Evolutionary conservation across 257 asterid genomes (phyloP).

Genomic region (Fraxinus excelsior): DNA sequence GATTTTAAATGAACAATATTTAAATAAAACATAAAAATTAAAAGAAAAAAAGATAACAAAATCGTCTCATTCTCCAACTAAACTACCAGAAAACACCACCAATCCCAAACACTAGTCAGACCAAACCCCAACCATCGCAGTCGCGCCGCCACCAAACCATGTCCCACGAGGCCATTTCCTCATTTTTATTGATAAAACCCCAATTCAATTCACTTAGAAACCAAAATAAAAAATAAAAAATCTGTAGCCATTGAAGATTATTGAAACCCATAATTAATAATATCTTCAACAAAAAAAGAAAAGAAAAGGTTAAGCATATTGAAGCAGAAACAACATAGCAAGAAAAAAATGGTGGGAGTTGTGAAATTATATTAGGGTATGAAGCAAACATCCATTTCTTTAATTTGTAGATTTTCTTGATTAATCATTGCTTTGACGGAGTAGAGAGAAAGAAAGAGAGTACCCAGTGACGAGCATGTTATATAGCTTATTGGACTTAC

Average conservation of each 20-base stretch:
- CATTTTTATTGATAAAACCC: neutral
- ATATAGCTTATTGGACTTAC: too few relatives aligned
- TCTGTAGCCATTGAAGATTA: neutral
- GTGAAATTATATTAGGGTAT: constrained; percentile 41
- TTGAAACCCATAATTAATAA: constrained; percentile 19
- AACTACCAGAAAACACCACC: too few relatives aligned
- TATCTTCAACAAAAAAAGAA: neutral
- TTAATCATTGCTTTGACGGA: constrained; percentile 24
- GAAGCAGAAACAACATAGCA: too few relatives aligned
- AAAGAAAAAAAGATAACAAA: too few relatives aligned
- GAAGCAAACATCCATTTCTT: constrained; percentile 45
- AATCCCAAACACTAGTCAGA: too few relatives aligned
- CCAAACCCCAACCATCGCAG: too few relatives aligned
- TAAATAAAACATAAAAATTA: too few relatives aligned
- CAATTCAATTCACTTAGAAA: constrained; percentile 7
- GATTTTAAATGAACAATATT: too few relatives aligned
- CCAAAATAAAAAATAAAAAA: constrained; percentile 4
- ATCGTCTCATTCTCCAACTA: too few relatives aligned
- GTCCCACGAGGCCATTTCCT: neutral
- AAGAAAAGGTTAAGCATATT: constrained; percentile 27
- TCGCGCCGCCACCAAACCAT: too few relatives aligned
- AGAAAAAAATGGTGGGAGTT: constrained; percentile 23
- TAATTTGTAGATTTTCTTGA: constrained; percentile 28
- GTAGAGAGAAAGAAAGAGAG: neutral
- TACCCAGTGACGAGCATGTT: too few relatives aligned